Conservation (phyloP, 1,284 basidiomycete genomes). For the Moniliophthora roreri region DNA sequence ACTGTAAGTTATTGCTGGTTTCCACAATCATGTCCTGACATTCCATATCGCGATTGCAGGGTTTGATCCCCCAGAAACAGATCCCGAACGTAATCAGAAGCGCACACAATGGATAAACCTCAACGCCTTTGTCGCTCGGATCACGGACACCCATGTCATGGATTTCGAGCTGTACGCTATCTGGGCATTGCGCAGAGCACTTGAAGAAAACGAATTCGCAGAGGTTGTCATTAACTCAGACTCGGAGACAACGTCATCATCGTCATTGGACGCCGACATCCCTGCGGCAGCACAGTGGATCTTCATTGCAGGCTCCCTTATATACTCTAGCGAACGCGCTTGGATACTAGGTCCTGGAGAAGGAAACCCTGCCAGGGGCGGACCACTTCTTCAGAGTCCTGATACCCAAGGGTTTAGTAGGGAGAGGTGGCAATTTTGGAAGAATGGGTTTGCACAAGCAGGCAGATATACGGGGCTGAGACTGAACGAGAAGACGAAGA, state of each 20-base stretch:
- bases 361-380: slow-evolving; percentile 9
- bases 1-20: slow-evolving; percentile 6
- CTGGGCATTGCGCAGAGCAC: slow-evolving; percentile 14
- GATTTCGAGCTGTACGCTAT: slow-evolving; percentile 15
- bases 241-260: neutral
- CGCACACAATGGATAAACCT: slow-evolving; percentile 10
- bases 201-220: slow-evolving; percentile 7
- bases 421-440: slow-evolving; percentile 16
- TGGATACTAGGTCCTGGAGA: neutral
- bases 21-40: neutral
- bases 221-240: neutral
- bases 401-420: slow-evolving; percentile 11
- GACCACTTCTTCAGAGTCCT: slow-evolving; percentile 5
- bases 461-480: neutral
- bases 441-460: slow-evolving; percentile 8
- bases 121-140: slow-evolving; percentile 15
- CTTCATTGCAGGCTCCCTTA: slow-evolving; percentile 8
- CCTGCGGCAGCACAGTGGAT: slow-evolving; percentile 17
- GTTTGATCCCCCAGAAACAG: neutral
- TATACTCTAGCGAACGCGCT: neutral
- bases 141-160: slow-evolving; percentile 1
- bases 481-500: slow-evolving; percentile 5
- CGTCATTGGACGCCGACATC: slow-evolving; percentile 4
- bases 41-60: neutral
- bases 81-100: neutral